These are phyloP conservation scores for Uronychia setigera DNA, from an alignment of 73 alveolate genomes.

Conservation along the genomic window DNA sequence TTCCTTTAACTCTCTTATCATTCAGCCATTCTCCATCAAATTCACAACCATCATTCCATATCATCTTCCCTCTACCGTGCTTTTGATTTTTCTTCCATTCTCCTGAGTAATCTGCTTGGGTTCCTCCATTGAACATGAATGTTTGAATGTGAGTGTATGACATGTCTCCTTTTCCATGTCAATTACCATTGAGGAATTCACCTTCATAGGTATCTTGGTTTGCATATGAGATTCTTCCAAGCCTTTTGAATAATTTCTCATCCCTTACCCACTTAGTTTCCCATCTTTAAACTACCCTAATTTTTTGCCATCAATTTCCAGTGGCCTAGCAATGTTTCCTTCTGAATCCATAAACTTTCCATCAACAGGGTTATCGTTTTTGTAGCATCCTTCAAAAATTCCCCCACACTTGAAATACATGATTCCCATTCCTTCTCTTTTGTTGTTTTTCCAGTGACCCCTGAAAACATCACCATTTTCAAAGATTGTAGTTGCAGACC, in stretches of 20 bases:
- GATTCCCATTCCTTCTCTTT: conserved; percentile 25
- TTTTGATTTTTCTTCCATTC: conserved; percentile 35
- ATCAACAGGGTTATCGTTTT: background rate
- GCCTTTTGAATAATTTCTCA: background rate
- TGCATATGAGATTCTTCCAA: background rate
- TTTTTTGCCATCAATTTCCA: background rate
- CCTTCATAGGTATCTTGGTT: conserved; percentile 65
- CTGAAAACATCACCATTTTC: conserved; percentile 63
- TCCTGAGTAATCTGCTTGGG: conserved; percentile 25
- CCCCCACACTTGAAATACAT: background rate
- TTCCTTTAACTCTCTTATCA: conserved; percentile 47
- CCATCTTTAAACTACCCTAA: background rate
- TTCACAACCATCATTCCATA: conserved; percentile 48
- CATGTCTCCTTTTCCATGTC: conserved; percentile 34
- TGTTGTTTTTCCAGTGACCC: conserved; percentile 3
- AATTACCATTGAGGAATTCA: conserved; percentile 61
- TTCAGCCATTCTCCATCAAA: conserved; percentile 51
- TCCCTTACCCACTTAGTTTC: background rate
- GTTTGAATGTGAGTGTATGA: conserved; percentile 25
- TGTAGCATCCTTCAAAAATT: background rate
- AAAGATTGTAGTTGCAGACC: conserved; percentile 60
- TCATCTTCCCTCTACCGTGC: conserved; percentile 68
- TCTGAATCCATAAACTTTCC: background rate
- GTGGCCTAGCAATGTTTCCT: background rate
- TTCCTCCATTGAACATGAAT: background rate